These are phyloP conservation scores for Vicia faba DNA, from an alignment of 306 rosid genomes.

Conservation along the genomic window DNA sequence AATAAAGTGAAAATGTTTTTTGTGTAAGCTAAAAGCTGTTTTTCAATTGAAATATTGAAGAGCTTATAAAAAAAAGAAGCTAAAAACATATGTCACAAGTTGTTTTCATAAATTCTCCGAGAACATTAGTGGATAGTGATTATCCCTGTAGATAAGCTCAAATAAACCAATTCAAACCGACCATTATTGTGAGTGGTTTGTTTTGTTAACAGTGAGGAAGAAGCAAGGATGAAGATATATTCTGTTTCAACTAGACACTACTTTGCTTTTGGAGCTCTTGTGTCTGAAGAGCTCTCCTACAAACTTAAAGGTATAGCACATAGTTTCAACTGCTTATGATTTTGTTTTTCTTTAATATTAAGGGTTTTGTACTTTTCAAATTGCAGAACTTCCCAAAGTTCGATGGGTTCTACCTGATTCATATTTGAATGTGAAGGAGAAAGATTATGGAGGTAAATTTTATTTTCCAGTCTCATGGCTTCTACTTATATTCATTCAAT, in stretches of 20 bases:
- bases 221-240: too few species aligned
- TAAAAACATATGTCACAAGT: too few species aligned
- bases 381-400: conserved; percentile 74
- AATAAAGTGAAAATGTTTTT: background rate
- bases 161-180: background rate
- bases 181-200: background rate
- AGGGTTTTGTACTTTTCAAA: background rate
- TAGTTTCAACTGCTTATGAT: background rate
- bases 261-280: conserved; percentile 90
- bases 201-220: conserved; percentile 67
- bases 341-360: background rate
- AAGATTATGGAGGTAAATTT: too few species aligned
- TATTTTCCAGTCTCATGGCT: too few species aligned
- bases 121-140: too few species aligned
- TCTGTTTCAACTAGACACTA: too few species aligned
- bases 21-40: background rate
- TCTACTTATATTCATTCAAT: too few species aligned
- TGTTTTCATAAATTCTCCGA: background rate
- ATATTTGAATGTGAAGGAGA: too few species aligned
- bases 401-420: conserved; percentile 99
- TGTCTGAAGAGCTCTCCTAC: conserved; percentile 75
- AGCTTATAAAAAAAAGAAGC: background rate
- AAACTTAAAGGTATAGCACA: conserved; percentile 66
- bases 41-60: background rate
- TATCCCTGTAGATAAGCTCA: background rate